Conservation (phyloP, 352 stramenopile genomes). For the Pythium grandisporangium region DNA sequence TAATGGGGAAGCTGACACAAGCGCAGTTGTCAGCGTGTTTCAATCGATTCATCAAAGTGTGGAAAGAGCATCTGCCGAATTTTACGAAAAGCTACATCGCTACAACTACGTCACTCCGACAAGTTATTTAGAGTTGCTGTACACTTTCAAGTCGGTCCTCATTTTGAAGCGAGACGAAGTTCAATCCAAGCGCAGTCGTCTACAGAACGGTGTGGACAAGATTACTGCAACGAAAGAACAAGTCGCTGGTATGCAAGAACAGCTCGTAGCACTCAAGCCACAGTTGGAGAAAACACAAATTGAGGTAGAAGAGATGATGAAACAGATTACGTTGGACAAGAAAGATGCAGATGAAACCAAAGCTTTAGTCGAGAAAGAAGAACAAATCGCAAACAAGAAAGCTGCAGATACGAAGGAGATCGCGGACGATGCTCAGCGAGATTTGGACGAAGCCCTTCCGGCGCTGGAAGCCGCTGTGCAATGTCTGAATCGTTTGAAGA, state of each 20-base stretch:
- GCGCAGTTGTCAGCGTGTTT: constrained; percentile 63
- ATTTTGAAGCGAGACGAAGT: constrained; percentile 87
- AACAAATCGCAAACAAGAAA: constrained; percentile 89
- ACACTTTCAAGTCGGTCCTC: constrained; percentile 89
- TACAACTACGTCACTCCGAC: constrained; percentile 95
- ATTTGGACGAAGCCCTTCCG: constrained; percentile 89
- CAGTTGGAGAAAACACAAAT: constrained; percentile 89
- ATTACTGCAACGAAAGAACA: constrained; percentile 90
- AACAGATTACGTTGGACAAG: constrained; percentile 91
- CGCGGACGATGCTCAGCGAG: constrained; percentile 86
- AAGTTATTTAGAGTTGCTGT: constrained; percentile 90
- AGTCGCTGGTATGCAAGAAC: constrained; percentile 88
- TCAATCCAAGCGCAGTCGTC: constrained; percentile 65
- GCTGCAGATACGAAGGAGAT: constrained; percentile 90
- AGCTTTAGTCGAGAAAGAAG: constrained; percentile 85
- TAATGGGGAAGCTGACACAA: constrained; percentile 23
- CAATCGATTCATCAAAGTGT: constrained; percentile 89
- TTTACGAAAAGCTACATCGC: constrained; percentile 79
- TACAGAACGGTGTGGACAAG: constrained; percentile 91
- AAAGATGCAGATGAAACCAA: constrained; percentile 89
- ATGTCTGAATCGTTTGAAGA: constrained; percentile 89
- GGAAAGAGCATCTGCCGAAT: constrained; percentile 67
- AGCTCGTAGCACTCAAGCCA: constrained; percentile 88
- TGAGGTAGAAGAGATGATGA: constrained; percentile 91
- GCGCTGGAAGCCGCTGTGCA: constrained; percentile 88